phyloP scores from a whole-genome alignment of 2,329 filamentous ascomycete species.

The Hypomyces rosellus region DNA sequence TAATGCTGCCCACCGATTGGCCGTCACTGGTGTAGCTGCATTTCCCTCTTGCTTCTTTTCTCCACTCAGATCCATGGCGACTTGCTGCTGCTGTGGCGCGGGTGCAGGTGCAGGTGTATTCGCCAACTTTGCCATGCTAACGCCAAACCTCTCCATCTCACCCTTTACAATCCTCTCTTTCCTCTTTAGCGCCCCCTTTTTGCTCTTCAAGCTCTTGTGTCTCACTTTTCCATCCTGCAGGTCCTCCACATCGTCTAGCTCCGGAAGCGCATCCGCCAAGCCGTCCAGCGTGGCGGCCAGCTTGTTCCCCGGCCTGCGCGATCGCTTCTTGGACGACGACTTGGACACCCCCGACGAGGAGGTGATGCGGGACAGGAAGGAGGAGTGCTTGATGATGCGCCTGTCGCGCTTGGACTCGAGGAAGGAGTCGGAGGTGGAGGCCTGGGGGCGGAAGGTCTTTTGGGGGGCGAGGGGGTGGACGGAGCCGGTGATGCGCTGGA shows the following conservation, averaged over 20 bases:
- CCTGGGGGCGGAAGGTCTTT: constrained; percentile 46
- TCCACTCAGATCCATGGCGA: not conserved
- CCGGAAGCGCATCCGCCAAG: constrained; percentile 74
- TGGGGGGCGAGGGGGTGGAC: constrained; percentile 45
- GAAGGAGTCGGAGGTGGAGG: constrained; percentile 52
- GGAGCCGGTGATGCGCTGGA: constrained; percentile 42
- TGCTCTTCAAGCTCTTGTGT: constrained; percentile 67
- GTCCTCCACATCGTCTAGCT: constrained; percentile 42
- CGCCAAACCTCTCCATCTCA: constrained; percentile 79
- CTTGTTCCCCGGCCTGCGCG: too few relatives aligned
- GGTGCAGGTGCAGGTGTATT: constrained; percentile 22
- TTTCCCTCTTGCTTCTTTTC: too few relatives aligned
- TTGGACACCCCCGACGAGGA: constrained; percentile 37
- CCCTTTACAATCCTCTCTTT: constrained; percentile 73
- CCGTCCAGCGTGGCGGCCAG: constrained; percentile 52
- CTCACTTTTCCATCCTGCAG: constrained; percentile 53
- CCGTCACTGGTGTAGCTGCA: constrained; percentile 31
- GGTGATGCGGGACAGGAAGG: constrained; percentile 70
- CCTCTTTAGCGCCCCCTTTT: constrained; percentile 74
- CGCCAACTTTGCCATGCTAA: constrained; percentile 72
- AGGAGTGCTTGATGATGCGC: constrained; percentile 71
- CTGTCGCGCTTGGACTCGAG: constrained; percentile 76
- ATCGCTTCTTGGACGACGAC: constrained; percentile 34
- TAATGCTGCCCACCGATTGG: constrained; percentile 71
- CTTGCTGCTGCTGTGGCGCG: not conserved